These are phyloP conservation scores for Diaporthe amygdali DNA, from an alignment of 2,329 filamentous ascomycete species.

Conservation along the genomic window DNA sequence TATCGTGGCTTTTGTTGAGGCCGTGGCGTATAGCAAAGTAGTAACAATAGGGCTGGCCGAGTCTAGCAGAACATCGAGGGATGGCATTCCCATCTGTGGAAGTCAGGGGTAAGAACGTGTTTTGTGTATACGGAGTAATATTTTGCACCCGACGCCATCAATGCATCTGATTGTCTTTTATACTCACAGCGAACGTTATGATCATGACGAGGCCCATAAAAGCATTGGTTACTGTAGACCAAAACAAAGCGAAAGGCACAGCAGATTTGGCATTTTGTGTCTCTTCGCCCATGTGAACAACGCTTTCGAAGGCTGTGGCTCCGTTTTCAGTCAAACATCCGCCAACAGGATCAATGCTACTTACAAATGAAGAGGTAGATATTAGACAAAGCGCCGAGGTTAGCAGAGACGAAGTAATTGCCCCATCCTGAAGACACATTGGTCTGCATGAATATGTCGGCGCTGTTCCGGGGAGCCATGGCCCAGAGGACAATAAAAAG, in stretches of 20 bases:
- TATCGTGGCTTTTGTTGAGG: constrained; percentile 44
- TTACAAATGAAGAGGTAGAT: constrained; percentile 38
- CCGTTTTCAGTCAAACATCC: too few relatives aligned
- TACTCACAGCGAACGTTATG: constrained; percentile 44
- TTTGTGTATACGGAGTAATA: background rate
- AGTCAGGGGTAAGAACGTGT: background rate
- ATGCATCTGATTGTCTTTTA: background rate
- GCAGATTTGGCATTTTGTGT: constrained; percentile 48
- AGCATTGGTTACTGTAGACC: constrained; percentile 47
- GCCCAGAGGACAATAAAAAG: constrained; percentile 21
- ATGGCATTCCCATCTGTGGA: constrained; percentile 40
- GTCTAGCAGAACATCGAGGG: constrained; percentile 37
- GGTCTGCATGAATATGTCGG: background rate
- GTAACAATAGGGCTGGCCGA: constrained; percentile 48
- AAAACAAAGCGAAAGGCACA: constrained; percentile 50
- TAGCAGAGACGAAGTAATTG: constrained; percentile 32
- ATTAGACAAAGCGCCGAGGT: constrained; percentile 41
- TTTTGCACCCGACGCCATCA: background rate
- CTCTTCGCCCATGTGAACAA: constrained; percentile 53
- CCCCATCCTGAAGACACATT: constrained; percentile 22
- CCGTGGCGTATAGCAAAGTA: constrained; percentile 45
- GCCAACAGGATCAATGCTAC: background rate
- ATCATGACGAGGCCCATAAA: constrained; percentile 45
- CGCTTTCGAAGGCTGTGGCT: constrained; percentile 48
- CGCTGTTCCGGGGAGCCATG: constrained; percentile 19